Evolutionary conservation across 1,284 basidiomycete genomes (phyloP), one percentile per base, ranked within the genome.

Genomic region (Rhodotorula sp.): DNA sequence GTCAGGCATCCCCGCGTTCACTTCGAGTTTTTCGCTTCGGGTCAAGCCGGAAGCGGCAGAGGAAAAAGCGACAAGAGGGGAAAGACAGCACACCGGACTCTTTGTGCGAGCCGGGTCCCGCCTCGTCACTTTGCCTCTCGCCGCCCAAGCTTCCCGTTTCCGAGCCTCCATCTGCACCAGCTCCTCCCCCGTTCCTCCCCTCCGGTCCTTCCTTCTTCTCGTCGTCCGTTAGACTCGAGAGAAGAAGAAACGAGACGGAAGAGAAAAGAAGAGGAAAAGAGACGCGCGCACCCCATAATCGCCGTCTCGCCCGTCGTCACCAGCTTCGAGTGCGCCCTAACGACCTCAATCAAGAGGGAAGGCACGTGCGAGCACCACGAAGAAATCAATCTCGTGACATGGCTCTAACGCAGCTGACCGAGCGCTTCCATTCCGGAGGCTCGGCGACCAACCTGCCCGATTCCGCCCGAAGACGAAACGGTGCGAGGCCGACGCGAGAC

Each of bases 341-440:
- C 65, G 2, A 67, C 65, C 58, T 31, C 31, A 39, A 10, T 16
- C 31, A 21, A 46, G 57, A 39, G 57, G 67, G 61, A 68, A 62
- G 67, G 62, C 65, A 67, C 65, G 51, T 14, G 31, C 67, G 67
- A 68, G 67, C 61, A 21, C 39, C 39, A 43, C 39, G 39, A 43
- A 43, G 39, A 43, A 43, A 43, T 12, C 14, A 43, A 43, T 43
- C 39, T 43, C 39, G 39, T 43, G 49, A 51, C 67, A 43, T 58
- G 57, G 34, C 67, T 68, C 67, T 68, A 63, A 62, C 57, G 67
- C 67, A 68, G 57, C 61, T n/a, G 47, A 46, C 29, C 7, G 8
- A 16, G 18, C 18, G 12, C 39, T 43, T 43, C 39, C 39, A 43
- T 43, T 43, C 26, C 15, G 34, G 57, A 65, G 57, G 57, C 57